These are phyloP conservation scores for Boletus nobilissimus DNA, from an alignment of 1,284 basidiomycete genomes.

Conservation along the genomic window DNA sequence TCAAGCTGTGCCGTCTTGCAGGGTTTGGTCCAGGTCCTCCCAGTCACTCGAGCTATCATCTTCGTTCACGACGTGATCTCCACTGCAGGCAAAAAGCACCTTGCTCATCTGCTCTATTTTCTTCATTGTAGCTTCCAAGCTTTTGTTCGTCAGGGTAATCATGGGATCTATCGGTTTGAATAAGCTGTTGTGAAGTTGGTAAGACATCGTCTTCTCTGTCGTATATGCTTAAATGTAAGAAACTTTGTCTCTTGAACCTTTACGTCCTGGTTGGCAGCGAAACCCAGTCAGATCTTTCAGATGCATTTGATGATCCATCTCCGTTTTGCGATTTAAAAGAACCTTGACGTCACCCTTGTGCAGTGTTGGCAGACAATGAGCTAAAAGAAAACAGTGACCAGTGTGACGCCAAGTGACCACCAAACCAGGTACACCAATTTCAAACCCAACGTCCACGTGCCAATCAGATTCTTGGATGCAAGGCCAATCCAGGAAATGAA, in stretches of 20 bases:
- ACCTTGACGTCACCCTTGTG: not conserved
- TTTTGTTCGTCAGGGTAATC: no score
- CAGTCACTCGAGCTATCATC: no score
- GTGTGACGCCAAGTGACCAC: not conserved
- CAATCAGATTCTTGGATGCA: no score
- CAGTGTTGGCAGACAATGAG: no score
- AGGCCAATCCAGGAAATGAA: no score
- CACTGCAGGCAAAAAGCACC: no score
- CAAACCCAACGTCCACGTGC: not conserved
- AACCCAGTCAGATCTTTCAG: constrained; percentile 25
- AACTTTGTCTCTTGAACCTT: not conserved
- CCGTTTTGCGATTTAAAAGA: accelerated
- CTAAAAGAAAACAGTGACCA: not conserved
- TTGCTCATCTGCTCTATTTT: no score
- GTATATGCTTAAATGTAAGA: constrained; percentile 32
- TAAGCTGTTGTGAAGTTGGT: constrained; percentile 23
- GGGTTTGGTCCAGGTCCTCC: no score
- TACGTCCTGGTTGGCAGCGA: not conserved
- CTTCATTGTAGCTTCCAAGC: no score
- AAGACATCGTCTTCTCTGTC: constrained; percentile 25
- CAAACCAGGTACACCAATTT: not conserved
- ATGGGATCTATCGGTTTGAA: no score
- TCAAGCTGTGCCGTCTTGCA: no score
- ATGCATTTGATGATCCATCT: constrained; percentile 16
- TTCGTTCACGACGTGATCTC: no score